These are phyloP conservation scores for Kodamaea sp. DNA, from an alignment of 1,139 yeast species.

Conservation along the genomic window DNA sequence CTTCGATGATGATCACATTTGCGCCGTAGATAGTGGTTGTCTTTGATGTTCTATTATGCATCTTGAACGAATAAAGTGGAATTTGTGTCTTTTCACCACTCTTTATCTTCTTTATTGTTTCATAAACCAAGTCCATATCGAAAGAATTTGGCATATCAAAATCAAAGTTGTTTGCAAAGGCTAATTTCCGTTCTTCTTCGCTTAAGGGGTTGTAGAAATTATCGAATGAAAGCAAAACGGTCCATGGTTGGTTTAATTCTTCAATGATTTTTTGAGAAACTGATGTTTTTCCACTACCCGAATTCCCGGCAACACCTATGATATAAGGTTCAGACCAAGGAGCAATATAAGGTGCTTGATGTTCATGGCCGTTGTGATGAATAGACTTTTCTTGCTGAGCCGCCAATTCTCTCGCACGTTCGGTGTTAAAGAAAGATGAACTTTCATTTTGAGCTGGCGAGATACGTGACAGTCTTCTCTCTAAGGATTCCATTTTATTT, in stretches of 20 bases:
- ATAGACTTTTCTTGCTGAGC: background rate
- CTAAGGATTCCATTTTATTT: too few species aligned
- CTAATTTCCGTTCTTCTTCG: constrained; percentile 55
- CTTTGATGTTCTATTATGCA: constrained; percentile 70
- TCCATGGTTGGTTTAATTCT: constrained; percentile 89
- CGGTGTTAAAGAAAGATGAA: constrained; percentile 16
- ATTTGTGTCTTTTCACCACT: constrained; percentile 59
- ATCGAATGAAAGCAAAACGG: constrained; percentile 85
- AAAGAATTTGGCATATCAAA: constrained; percentile 83
- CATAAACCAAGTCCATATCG: constrained; percentile 69
- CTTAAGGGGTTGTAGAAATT: constrained; percentile 80
- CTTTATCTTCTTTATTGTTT: constrained; percentile 63
- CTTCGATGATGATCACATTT: constrained; percentile 87
- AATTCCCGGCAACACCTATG: constrained; percentile 91
- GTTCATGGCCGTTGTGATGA: background rate
- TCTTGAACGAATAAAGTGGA: constrained; percentile 80
- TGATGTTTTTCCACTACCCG: constrained; percentile 95
- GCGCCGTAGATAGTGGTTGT: constrained; percentile 86
- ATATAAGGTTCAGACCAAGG: constrained; percentile 97
- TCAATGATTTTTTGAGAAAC: constrained; percentile 81
- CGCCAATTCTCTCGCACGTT: constrained; percentile 4
- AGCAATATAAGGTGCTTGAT: constrained; percentile 52
- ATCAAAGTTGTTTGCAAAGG: constrained; percentile 68
- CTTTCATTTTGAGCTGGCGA: constrained; percentile 21
- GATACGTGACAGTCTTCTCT: constrained; percentile 17